A percentile compares a stretch with the other conserved stretches of the same genome.
These are phyloP conservation scores for Umbelopsis sp. DNA, from an alignment of 371 early-diverging fungal species.

Conservation along the genomic window DNA sequence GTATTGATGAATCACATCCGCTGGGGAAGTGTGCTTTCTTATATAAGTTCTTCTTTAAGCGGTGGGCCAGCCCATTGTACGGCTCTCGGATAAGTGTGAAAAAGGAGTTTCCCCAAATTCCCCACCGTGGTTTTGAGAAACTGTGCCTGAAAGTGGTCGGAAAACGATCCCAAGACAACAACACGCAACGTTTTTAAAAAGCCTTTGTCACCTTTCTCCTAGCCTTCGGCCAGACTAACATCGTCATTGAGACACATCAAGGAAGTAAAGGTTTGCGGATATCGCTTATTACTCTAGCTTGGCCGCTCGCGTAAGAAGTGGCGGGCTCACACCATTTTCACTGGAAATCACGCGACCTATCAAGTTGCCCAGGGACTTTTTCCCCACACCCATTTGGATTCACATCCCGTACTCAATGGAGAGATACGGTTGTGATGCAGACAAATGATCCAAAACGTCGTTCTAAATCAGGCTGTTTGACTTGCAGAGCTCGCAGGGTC, in stretches of 20 bases:
- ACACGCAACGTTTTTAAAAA: too few species aligned
- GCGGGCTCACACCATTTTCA: neutral
- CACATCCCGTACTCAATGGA: neutral
- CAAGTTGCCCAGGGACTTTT: too few species aligned
- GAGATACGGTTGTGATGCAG: neutral
- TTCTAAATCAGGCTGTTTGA: constrained; percentile 1
- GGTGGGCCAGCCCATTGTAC: too few species aligned
- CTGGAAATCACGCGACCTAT: neutral
- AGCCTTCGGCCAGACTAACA: too few species aligned
- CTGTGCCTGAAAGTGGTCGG: too few species aligned
- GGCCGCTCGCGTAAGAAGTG: neutral
- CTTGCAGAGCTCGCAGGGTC: constrained; percentile 14
- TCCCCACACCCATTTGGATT: too few species aligned
- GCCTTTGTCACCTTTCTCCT: too few species aligned
- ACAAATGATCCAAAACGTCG: neutral
- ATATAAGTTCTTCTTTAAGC: neutral
- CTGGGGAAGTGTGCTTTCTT: neutral
- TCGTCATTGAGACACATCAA: neutral
- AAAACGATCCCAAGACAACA: too few species aligned
- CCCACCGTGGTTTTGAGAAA: too few species aligned
- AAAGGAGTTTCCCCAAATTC: too few species aligned
- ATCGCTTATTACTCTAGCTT: too few species aligned
- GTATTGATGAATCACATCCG: neutral
- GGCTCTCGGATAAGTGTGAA: too few species aligned
- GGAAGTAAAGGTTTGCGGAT: neutral